Evolutionary conservation across 441 rosid species (phyloP).

Genomic region (Pelargonium citronellum): DNA sequence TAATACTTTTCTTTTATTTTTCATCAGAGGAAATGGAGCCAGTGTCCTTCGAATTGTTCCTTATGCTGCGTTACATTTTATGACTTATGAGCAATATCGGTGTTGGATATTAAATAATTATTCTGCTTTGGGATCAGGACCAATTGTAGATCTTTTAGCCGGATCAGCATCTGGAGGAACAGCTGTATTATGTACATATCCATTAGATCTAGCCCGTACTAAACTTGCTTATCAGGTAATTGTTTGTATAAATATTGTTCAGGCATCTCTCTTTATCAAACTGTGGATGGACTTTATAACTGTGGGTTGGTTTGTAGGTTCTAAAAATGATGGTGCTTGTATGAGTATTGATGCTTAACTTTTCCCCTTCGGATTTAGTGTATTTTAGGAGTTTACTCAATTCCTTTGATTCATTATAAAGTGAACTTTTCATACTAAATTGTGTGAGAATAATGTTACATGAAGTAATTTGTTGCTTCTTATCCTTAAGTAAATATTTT

Average conservation of each 20-base stretch:
- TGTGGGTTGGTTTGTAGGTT: background rate
- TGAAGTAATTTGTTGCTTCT: too few species aligned
- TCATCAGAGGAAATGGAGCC: conserved; percentile 82
- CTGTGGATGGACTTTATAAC: conserved; percentile 8
- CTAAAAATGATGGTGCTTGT: background rate
- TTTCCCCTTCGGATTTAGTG: too few species aligned
- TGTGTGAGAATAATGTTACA: too few species aligned
- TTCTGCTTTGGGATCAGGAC: conserved; percentile 72
- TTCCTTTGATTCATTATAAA: too few species aligned
- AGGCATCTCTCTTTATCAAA: conserved; percentile 15
- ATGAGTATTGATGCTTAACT: background rate
- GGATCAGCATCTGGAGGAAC: conserved; percentile 96
- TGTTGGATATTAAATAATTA: conserved; percentile 71
- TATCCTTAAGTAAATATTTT: too few species aligned
- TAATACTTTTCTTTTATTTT: conserved; percentile 15
- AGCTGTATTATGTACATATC: conserved; percentile 90
- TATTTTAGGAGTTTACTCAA: too few species aligned
- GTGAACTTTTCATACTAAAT: too few species aligned
- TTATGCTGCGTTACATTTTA: conserved; percentile 92
- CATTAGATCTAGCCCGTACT: conserved; percentile 91
- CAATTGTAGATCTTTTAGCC: conserved; percentile 83
- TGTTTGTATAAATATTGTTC: conserved; percentile 11
- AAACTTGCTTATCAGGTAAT: conserved; percentile 93
- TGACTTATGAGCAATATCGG: conserved; percentile 93
- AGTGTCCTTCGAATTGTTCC: conserved; percentile 90